Evolutionary conservation across 768 basidiomycete species (phyloP), one percentile per base, ranked within the genome.

Genomic region (Leccinum longicurvipes): DNA sequence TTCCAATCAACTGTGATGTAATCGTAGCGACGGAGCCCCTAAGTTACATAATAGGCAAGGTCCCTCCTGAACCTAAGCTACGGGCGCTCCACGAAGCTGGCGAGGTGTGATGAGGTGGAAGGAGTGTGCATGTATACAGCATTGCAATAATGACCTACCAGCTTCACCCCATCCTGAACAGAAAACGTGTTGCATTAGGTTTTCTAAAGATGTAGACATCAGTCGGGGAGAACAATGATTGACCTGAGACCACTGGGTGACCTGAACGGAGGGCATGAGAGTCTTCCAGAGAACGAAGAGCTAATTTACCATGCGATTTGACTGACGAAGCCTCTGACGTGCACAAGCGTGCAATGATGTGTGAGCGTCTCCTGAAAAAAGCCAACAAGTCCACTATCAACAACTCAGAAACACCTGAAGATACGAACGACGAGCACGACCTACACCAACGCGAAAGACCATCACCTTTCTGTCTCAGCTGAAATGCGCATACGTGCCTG

Each of bases 161-260:
- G n/a, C n/a, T n/a, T n/a, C 29, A 82, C 78, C 7, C 82, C 81
- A 31, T 78, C 75, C 80, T 82, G 42, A 7, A 24, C 28, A 25
- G 36, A 45, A 47, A 36, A 29, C 5, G 9, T n/a, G 10, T 46
- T 3, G 11, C 11, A 19, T 27, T n/a, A 24, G n/a, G 29, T 25
- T 45, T 24, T 9, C 3, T 6, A 36, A 19, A 24, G 8, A 46
- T 25, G 17, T 10, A 24, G 24, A 32, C 6, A 10, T 54, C 12
- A 6, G n/a, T 6, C 6, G 4, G 12, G 8, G 4, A 0, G 5
- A n/a, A 15, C 2, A 17, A 2, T 2, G 7, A 53, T 10, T 54
- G 54, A 79, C 80, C 67, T 78, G 76, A n/a, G 73, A 76, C 81
- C 81, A 82, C 21, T 74, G 3, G 81, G 82, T 6, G 80, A 80